Conservation (phyloP, 305 asterid genomes). For the Solanum chacoense region DNA sequence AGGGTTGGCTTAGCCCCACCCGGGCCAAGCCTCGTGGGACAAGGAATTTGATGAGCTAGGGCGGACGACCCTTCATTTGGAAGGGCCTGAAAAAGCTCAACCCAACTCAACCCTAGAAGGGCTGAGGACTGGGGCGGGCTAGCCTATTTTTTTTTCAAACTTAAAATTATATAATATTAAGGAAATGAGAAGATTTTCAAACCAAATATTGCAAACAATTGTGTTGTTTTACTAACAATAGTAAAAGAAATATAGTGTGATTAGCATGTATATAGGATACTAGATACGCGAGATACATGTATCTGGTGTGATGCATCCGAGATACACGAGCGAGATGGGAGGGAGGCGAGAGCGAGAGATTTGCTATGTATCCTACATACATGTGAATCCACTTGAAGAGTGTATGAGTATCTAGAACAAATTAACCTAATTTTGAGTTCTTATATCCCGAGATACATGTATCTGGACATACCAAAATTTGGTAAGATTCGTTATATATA, state of each 20-base stretch:
- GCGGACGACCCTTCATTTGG: background rate
- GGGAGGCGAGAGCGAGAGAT: no score
- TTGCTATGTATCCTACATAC: background rate
- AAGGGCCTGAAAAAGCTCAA: background rate
- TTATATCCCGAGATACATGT: no score
- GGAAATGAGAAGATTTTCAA: background rate
- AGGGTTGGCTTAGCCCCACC: accelerated
- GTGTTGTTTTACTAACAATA: no score
- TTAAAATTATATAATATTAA: no score
- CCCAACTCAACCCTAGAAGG: background rate
- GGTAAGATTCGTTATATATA: background rate
- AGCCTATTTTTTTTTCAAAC: background rate
- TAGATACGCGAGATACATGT: no score
- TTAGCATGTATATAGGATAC: no score
- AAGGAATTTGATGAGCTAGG: background rate
- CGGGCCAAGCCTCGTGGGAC: background rate
- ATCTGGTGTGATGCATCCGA: no score
- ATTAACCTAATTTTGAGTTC: background rate
- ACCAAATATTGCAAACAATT: no score
- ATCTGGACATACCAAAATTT: background rate
- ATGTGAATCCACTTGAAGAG: background rate
- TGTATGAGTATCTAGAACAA: no score
- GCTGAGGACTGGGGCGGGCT: background rate
- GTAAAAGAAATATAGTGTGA: no score
- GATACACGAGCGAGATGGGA: no score